Conservation (phyloP, 768 basidiomycete species). For the Panaeolus papilionaceus region DNA sequence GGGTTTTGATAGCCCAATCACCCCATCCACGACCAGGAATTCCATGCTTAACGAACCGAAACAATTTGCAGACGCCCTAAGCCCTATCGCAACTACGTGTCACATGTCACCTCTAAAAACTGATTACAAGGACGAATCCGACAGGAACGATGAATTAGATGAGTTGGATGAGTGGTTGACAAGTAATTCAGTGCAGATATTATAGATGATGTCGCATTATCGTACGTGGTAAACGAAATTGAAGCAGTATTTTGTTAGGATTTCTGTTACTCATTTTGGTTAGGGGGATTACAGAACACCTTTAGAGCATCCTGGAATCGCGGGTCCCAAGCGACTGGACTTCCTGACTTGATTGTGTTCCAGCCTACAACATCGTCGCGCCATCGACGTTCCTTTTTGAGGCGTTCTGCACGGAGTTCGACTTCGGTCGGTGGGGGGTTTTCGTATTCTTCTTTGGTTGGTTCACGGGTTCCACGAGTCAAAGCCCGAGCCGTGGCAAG, state of each 20-base stretch:
- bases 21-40: slow-evolving; percentile 16
- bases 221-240: slow-evolving; percentile 20
- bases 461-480: slow-evolving; percentile 74
- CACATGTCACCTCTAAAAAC: neutral
- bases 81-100: neutral
- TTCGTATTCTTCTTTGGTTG: slow-evolving; percentile 82
- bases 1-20: neutral
- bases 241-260: slow-evolving; percentile 18
- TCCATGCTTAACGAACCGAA: slow-evolving; percentile 13
- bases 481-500: slow-evolving; percentile 78
- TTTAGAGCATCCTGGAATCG: slow-evolving; percentile 65
- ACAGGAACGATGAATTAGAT: slow-evolving; percentile 56
- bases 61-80: neutral
- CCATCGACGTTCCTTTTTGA: slow-evolving; percentile 92
- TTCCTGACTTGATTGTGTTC: slow-evolving; percentile 72
- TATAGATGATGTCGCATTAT: slow-evolving; percentile 19
- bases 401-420: slow-evolving; percentile 84
- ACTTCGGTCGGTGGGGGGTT: slow-evolving; percentile 88
- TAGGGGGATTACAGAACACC: slow-evolving; percentile 59
- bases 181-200: slow-evolving; percentile 66
- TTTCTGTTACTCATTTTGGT: slow-evolving; percentile 26
- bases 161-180: slow-evolving; percentile 75
- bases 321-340: slow-evolving; percentile 77
- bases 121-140: slow-evolving; percentile 16
- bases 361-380: slow-evolving; percentile 79